A percentile compares a stretch with the other conserved stretches of the same genome.
These are phyloP conservation scores for Apiospora pterosperma DNA, from an alignment of 2,329 filamentous ascomycete species.

Conservation along the genomic window DNA sequence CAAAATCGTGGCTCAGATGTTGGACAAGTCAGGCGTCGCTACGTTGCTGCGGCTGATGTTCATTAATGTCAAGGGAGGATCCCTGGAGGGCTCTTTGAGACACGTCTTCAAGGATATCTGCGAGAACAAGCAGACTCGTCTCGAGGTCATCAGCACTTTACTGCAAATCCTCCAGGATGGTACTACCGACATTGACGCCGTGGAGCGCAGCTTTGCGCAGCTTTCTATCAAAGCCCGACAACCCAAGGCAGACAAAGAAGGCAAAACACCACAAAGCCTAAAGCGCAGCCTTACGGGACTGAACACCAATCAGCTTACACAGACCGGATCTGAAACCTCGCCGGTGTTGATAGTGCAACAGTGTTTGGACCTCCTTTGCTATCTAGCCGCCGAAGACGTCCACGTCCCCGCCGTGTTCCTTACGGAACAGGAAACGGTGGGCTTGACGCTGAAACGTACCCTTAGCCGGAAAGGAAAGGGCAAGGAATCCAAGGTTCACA, in stretches of 20 bases:
- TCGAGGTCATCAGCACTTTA: constrained; percentile 89
- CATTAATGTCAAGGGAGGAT: constrained; percentile 79
- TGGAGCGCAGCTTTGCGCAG: constrained; percentile 93
- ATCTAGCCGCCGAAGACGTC: constrained; percentile 78
- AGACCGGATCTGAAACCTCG: constrained; percentile 80
- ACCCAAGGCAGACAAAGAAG: constrained; percentile 60
- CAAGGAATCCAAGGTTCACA: constrained; percentile 79
- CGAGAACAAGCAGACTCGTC: constrained; percentile 92
- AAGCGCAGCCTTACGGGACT: constrained; percentile 71
- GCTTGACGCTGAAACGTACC: constrained; percentile 71
- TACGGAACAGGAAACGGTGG: constrained; percentile 80
- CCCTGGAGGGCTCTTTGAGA: constrained; percentile 78
- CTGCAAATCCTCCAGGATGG: constrained; percentile 94
- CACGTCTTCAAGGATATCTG: constrained; percentile 88
- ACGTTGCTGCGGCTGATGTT: constrained; percentile 99
- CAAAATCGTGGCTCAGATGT: constrained; percentile 87
- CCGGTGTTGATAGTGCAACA: constrained; percentile 95
- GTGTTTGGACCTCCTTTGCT: constrained; percentile 80
- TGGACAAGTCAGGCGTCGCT: constrained; percentile 92
- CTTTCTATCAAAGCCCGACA: constrained; percentile 89
- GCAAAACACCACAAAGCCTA: constrained; percentile 75
- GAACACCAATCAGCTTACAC: constrained; percentile 38
- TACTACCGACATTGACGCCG: constrained; percentile 85
- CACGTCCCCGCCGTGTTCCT: constrained; percentile 91
- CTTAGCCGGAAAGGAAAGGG: constrained; percentile 80